Percentiles rank a stretch among this genome's conserved stretches.
Evolutionary conservation across 2,329 filamentous ascomycete genomes (phyloP).

Genomic region (Aspergillus candidus): DNA sequence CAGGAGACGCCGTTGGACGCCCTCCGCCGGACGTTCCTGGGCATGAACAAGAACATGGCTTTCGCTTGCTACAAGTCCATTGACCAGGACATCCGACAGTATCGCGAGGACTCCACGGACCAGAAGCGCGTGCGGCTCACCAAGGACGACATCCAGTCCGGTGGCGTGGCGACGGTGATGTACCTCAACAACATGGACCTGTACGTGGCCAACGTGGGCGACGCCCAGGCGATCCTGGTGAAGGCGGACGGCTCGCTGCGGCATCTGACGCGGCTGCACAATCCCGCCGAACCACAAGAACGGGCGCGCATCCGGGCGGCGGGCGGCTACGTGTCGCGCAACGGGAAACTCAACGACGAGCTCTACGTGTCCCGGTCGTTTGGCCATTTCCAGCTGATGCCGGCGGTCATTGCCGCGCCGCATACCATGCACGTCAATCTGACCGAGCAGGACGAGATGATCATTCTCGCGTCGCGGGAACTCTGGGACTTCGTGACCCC

Average conservation of each 20-base stretch:
- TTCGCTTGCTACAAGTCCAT: conserved; percentile 73
- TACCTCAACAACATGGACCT: conserved; percentile 87
- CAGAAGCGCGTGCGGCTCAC: conserved; percentile 63
- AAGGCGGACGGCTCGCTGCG: conserved; percentile 78
- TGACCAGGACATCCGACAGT: conserved; percentile 55
- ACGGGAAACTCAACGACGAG: conserved; percentile 86
- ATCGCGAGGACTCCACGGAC: conserved; percentile 64
- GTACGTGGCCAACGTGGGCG: conserved; percentile 90
- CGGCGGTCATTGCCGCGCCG: conserved; percentile 85
- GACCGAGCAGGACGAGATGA: conserved; percentile 85
- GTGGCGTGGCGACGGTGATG: conserved; percentile 84
- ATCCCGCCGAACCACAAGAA: conserved; percentile 80
- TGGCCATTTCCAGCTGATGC: conserved; percentile 88
- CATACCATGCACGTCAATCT: conserved; percentile 72
- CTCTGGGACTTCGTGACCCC: conserved; percentile 92
- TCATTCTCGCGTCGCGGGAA: conserved; percentile 83
- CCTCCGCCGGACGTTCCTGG: conserved; percentile 75
- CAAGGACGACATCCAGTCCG: conserved; percentile 83
- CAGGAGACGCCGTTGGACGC: conserved; percentile 77
- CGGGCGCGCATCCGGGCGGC: conserved; percentile 86
- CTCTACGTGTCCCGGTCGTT: conserved; percentile 92
- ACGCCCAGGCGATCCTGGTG: conserved; percentile 92
- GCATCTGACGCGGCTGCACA: conserved; percentile 83
- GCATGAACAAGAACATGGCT: conserved; percentile 89
- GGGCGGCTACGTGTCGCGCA: conserved; percentile 90